phyloP scores from a whole-genome alignment of 208 protist species.

The Leishmania aethiopica region DNA sequence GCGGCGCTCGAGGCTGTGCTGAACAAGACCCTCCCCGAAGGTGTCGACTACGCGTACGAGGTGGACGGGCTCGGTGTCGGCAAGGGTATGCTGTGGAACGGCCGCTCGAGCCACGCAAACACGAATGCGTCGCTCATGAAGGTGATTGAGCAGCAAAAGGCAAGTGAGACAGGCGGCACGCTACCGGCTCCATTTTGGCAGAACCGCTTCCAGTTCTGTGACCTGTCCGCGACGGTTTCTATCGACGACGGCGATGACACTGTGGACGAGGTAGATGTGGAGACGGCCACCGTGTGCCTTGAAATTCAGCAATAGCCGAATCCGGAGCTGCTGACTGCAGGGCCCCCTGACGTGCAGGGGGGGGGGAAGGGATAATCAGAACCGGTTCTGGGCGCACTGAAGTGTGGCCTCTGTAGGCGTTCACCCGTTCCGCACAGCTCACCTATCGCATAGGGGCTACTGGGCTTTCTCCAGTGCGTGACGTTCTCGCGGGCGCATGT shows the following conservation, averaged over 20 bases:
- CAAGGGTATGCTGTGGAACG: constrained; percentile 87
- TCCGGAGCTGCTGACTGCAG: background rate
- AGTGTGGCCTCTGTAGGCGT: background rate
- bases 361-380: background rate
- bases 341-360: too few relatives aligned
- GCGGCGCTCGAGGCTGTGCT: constrained; percentile 51
- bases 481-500: background rate
- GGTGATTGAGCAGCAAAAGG: constrained; percentile 84
- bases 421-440: background rate
- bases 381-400: background rate
- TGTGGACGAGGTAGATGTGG: constrained; percentile 87
- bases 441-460: background rate
- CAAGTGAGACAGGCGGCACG: constrained; percentile 46
- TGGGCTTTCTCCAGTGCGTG: background rate
- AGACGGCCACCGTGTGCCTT: constrained; percentile 78
- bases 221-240: constrained; percentile 72
- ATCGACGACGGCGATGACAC: constrained; percentile 70
- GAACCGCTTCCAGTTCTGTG: constrained; percentile 77
- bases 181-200: constrained; percentile 74
- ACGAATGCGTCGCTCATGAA: constrained; percentile 79
- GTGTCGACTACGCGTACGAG: constrained; percentile 52
- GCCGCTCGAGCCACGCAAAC: constrained; percentile 65
- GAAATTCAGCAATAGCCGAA: constrained; percentile 40
- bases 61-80: constrained; percentile 83
- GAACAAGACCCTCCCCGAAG: constrained; percentile 48